Conservation (phyloP, 2,329 filamentous ascomycete species). For the Botrytis medusae region DNA sequence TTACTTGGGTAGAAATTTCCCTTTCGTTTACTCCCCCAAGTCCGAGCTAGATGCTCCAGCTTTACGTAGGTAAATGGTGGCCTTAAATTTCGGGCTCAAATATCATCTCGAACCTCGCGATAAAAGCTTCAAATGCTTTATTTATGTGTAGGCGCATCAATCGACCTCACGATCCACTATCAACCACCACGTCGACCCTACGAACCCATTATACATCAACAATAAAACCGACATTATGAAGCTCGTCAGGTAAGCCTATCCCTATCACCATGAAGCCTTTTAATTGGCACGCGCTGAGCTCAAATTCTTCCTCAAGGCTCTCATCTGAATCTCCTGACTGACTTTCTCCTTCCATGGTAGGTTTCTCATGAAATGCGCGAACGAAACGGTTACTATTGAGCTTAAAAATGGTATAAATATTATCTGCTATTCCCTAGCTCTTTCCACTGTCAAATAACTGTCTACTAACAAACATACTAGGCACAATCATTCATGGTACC, state of each 20-base stretch:
- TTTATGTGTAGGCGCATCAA: constrained; percentile 15
- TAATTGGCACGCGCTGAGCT: constrained; percentile 48
- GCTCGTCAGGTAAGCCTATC: constrained; percentile 79
- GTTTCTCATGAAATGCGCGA: constrained; percentile 99
- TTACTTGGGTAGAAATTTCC: not conserved
- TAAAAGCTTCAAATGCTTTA: constrained; percentile 22
- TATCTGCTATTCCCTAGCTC: constrained; percentile 8
- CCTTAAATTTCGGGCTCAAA: not conserved
- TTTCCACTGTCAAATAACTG: not conserved
- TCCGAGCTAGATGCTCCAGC: not conserved
- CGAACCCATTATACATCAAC: constrained; percentile 8
- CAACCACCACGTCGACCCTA: not conserved
- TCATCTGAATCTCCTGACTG: constrained; percentile 41
- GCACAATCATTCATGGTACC: constrained; percentile 94
- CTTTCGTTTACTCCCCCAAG: not conserved
- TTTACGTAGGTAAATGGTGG: not conserved
- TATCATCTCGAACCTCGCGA: constrained; percentile 15
- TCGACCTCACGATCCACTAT: constrained; percentile 2
- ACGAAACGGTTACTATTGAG: constrained; percentile 97
- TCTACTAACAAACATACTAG: constrained; percentile 47
- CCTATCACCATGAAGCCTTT: constrained; percentile 31
- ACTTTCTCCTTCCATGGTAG: constrained; percentile 50
- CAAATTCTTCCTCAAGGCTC: constrained; percentile 43
- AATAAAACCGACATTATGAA: constrained; percentile 68
- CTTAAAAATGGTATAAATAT: constrained; percentile 82